Percentiles rank a stretch among this genome's conserved stretches.
These are phyloP conservation scores for Besnoitia besnoiti DNA, from an alignment of 169 alveolate species.

Conservation along the genomic window DNA sequence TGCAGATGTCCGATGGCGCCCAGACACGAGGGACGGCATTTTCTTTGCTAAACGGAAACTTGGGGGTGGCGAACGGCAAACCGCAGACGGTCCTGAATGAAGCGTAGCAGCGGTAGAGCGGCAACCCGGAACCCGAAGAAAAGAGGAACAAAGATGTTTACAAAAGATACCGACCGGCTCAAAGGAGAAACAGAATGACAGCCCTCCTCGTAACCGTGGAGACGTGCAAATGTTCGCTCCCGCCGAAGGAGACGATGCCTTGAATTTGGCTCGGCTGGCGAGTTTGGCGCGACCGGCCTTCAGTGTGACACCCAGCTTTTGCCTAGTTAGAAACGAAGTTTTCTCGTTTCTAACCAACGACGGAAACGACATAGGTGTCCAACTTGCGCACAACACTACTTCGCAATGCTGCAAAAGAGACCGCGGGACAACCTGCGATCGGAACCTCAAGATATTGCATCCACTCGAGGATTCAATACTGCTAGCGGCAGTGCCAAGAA, in stretches of 20 bases:
- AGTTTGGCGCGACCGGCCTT: neutral
- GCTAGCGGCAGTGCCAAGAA: neutral
- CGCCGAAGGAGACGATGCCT: no score
- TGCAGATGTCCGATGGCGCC: slow-evolving; percentile 55
- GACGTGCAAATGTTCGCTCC: no score
- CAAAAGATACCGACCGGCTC: neutral
- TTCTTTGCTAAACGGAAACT: neutral
- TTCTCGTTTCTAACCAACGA: neutral
- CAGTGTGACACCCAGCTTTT: neutral
- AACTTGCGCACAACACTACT: neutral
- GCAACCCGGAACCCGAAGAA: neutral
- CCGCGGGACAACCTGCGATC: no score
- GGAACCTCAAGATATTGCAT: no score
- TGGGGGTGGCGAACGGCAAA: neutral
- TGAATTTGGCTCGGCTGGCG: neutral
- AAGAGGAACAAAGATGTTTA: neutral
- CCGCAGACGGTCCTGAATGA: no score
- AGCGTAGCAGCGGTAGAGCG: neutral
- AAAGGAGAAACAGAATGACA: no score
- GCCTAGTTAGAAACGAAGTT: neutral
- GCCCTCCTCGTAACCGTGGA: neutral
- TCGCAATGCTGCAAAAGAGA: neutral
- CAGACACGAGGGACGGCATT: slow-evolving; percentile 16
- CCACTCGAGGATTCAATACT: no score
- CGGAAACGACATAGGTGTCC: neutral